These are phyloP conservation scores for Geranium brycei DNA, from an alignment of 345 rosid genomes.

Conservation along the genomic window DNA sequence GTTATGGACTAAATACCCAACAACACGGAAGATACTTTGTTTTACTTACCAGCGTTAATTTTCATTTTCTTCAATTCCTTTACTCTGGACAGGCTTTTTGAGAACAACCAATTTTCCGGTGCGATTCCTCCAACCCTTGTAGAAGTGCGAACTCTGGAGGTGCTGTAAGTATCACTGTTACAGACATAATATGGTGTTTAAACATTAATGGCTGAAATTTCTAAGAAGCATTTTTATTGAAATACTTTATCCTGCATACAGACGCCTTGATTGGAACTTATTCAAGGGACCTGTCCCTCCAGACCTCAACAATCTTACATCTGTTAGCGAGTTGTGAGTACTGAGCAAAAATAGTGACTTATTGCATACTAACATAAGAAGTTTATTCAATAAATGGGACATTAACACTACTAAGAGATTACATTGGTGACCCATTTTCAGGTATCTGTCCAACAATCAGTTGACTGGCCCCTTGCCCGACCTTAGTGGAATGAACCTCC, in stretches of 20 bases:
- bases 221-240: not conserved
- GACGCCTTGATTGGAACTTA: slow-evolving; percentile 64
- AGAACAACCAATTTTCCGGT: slow-evolving; percentile 50
- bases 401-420: not conserved
- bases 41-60: not conserved
- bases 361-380: not conserved
- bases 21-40: not conserved
- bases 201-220: not conserved
- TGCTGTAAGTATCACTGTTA: slow-evolving; percentile 47
- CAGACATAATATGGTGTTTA: too few relatives aligned
- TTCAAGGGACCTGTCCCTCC: slow-evolving; percentile 42
- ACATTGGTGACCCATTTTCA: slow-evolving; percentile 15
- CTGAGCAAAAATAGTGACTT: not conserved
- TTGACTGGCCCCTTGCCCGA: slow-evolving; percentile 49
- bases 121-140: slow-evolving; percentile 50
- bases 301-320: slow-evolving; percentile 46
- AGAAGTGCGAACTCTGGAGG: slow-evolving; percentile 38
- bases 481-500: slow-evolving; percentile 38
- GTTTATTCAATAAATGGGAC: not conserved
- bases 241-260: slow-evolving; percentile 20
- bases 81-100: slow-evolving; percentile 47
- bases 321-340: slow-evolving; percentile 53
- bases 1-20: not conserved
- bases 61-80: not conserved
- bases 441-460: slow-evolving; percentile 61